phyloP scores from a whole-genome alignment of 768 basidiomycete species.

The Lyophyllum atratum region DNA sequence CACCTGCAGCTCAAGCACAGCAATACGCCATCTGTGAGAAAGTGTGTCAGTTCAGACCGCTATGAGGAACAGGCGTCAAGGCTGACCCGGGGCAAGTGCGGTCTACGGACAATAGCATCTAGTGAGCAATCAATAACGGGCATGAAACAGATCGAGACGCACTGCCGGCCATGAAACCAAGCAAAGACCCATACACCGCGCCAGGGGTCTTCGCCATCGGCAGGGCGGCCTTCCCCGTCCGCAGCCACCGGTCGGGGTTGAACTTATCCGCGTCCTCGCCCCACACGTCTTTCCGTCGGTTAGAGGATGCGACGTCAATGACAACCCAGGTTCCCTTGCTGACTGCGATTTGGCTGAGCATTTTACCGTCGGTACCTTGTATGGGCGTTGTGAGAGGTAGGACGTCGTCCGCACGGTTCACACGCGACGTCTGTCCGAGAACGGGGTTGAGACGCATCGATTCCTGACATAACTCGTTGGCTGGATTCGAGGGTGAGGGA shows the following conservation, averaged over 20 bases:
- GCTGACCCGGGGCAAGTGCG: constrained; percentile 9
- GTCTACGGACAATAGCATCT: not conserved
- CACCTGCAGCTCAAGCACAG: constrained; percentile 1
- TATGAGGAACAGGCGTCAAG: not conserved
- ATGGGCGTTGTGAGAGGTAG: constrained; percentile 1
- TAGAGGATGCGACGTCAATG: constrained; percentile 7
- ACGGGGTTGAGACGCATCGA: constrained; percentile 8
- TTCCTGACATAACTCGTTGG: not conserved
- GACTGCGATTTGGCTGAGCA: constrained; percentile 1
- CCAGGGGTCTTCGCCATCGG: constrained; percentile 3
- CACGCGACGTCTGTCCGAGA: constrained; percentile 2
- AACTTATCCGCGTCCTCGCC: constrained; percentile 7
- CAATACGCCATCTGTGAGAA: constrained; percentile 6
- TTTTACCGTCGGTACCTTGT: not conserved
- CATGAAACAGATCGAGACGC: not conserved
- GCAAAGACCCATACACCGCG: constrained; percentile 1
- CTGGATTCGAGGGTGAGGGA: not conserved
- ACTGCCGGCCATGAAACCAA: constrained; percentile 9
- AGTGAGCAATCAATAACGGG: not conserved
- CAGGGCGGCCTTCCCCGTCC: not conserved
- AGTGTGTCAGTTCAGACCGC: not conserved
- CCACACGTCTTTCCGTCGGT: constrained; percentile 6
- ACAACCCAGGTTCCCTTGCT: constrained; percentile 8
- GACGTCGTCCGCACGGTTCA: constrained; percentile 6
- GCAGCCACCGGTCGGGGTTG: constrained; percentile 7